A percentile compares a stretch with the other conserved stretches of the same genome.
These are phyloP conservation scores for Trichaptum fuscoviolaceum DNA, from an alignment of 768 basidiomycete genomes.

Conservation along the genomic window DNA sequence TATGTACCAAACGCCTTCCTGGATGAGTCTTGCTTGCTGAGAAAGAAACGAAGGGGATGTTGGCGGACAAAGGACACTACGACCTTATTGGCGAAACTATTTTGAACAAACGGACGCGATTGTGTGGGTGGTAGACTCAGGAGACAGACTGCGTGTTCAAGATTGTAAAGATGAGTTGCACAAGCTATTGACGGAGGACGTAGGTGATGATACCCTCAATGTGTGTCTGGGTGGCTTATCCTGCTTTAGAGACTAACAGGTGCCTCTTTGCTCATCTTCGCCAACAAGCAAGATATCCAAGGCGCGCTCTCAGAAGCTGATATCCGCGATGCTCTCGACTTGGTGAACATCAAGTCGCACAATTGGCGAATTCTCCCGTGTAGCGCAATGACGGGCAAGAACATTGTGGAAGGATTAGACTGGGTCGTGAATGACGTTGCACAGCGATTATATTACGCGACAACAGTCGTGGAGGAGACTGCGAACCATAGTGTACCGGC, in stretches of 20 bases:
- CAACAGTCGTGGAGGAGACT: conserved; percentile 17
- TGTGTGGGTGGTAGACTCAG: conserved; percentile 98
- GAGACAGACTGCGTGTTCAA: conserved; percentile 82
- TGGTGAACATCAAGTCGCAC: conserved; percentile 79
- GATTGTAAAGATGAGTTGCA: conserved; percentile 89
- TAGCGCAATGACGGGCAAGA: conserved; percentile 86
- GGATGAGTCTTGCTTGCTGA: conserved; percentile 1
- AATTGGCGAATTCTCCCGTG: conserved; percentile 88
- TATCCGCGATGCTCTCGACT: conserved; percentile 77
- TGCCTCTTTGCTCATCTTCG: conserved; percentile 93
- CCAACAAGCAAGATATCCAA: conserved; percentile 95
- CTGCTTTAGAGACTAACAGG: conserved; percentile 75
- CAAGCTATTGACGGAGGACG: conserved; percentile 86
- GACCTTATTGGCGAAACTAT: conserved; percentile 99
- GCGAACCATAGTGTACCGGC: not conserved
- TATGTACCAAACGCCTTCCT: conserved; percentile 19
- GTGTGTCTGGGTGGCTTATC: not conserved
- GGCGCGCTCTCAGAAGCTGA: conserved; percentile 80
- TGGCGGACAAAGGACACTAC: conserved; percentile 90
- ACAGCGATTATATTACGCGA: conserved; percentile 78
- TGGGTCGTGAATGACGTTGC: conserved; percentile 93
- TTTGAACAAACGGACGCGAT: conserved; percentile 98
- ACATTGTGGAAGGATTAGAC: conserved; percentile 79
- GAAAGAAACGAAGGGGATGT: conserved; percentile 75
- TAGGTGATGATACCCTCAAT: conserved; percentile 33